Conservation (phyloP, 2,329 filamentous ascomycete genomes). For the Parascedosporium putredinis region DNA sequence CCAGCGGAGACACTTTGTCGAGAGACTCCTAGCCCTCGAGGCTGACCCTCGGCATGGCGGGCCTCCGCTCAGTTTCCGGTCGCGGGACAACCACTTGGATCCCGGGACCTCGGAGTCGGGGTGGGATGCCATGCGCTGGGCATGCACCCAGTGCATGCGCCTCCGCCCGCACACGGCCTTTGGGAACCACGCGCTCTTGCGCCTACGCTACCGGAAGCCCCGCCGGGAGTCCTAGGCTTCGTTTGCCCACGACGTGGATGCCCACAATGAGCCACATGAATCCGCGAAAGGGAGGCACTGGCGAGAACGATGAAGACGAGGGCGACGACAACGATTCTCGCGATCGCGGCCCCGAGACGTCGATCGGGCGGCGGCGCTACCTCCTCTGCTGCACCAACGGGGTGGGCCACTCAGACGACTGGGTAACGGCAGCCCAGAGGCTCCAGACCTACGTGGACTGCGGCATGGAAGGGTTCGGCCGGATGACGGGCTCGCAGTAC, state of each 20-base stretch:
- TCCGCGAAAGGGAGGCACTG: too few relatives aligned
- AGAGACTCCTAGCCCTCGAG: conserved; percentile 3
- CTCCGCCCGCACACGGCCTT: not conserved
- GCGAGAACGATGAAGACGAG: not conserved
- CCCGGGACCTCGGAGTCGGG: not conserved
- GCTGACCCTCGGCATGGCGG: not conserved
- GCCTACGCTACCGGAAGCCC: not conserved
- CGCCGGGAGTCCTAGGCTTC: not conserved
- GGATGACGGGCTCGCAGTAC: not conserved
- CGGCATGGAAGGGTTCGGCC: not conserved
- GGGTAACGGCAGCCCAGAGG: not conserved
- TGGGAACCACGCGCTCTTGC: not conserved
- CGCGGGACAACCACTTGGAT: not conserved
- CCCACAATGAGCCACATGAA: too few relatives aligned
- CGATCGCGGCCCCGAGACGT: not conserved
- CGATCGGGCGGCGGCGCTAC: not conserved
- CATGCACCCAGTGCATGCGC: conserved; percentile 1
- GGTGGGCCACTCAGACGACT: not conserved
- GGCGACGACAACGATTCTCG: not conserved
- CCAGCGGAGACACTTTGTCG: not conserved
- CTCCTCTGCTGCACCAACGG: not conserved
- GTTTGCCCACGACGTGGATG: too few relatives aligned
- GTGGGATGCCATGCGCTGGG: not conserved
- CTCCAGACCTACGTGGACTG: not conserved
- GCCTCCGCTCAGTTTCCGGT: not conserved